Evolutionary conservation across 1,139 yeast genomes (phyloP), one percentile per base, ranked within the genome.

Genomic region (Debaryomyces sp.): DNA sequence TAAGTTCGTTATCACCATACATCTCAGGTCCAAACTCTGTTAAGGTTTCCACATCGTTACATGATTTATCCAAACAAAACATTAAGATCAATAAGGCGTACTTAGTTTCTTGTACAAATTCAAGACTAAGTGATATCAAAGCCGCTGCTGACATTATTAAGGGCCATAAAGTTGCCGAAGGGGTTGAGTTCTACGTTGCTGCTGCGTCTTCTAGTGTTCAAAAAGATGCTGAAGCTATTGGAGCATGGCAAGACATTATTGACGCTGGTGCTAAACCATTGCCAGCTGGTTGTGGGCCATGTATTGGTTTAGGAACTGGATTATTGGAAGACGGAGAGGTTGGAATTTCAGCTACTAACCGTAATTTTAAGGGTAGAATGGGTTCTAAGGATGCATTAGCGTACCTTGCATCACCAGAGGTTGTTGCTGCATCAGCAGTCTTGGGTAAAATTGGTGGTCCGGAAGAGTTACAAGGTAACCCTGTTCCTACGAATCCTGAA

Each of bases 241-340:
- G 99, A 51, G 95, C 96, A 10, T 95, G 99, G 99, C 81, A 91
- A 61, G 84, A 83, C 30, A 79, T 95, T 47, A 62, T 94, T 40
- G 94, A 87, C 48, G 96, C 98, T 12, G 99, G 99, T 45, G 96
- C 97, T 49, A 89, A 75, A 60, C 92, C 97, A 33, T 81, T 94
- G 59, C 98, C 98, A 15, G 96, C 99, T 17, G 99, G 99, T 22
- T 94, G 99, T 73, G 99, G 99, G 43, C 99, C 99, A 34, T 94
- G 99, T 75, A 94, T 94, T 63, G 99, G 99, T 40, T 79, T 94
- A 50, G 99, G 99, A 52, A 80, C 95, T 34, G 99, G 99, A 46
- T 76, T 94, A 54, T 77, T 94, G 59, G 85, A 94, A 68, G 94
- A 90, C 42, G 99, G 99, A 41, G 97, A 94, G 69, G 96, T 95